Evolutionary conservation across 192 early-diverging fungal genomes (phyloP).

Genomic region (Coemansia sp.): DNA sequence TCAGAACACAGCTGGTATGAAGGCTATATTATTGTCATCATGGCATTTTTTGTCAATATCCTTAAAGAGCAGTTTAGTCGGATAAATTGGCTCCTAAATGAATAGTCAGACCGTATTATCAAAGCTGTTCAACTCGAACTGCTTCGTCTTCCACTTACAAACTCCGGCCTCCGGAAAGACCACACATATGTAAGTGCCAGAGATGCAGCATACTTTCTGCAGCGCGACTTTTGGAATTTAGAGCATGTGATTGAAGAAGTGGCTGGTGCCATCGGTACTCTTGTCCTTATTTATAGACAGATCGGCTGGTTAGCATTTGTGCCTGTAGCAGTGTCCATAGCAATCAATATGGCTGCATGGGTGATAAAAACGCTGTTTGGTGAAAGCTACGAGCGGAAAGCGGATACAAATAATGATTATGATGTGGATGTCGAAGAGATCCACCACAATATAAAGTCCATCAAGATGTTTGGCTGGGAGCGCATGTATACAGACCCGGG

Average conservation of each 20-base stretch:
- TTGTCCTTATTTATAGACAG: constrained; percentile 65
- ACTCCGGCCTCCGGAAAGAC: constrained; percentile 10
- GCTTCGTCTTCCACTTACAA: constrained; percentile 20
- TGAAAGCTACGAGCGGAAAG: neutral
- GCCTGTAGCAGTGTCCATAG: neutral
- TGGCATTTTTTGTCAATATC: neutral
- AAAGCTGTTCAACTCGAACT: constrained; percentile 26
- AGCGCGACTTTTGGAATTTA: neutral
- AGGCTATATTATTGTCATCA: neutral
- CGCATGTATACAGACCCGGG: constrained; percentile 16
- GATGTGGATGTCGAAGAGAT: no score
- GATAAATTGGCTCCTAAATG: neutral
- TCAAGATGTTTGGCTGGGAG: no score
- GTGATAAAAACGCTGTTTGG: neutral
- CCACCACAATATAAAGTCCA: no score
- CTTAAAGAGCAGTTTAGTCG: neutral
- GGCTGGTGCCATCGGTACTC: constrained; percentile 62
- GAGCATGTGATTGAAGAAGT: constrained; percentile 65
- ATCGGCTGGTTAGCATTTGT: constrained; percentile 24
- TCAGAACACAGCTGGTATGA: no score
- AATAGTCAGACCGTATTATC: neutral
- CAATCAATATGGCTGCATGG: neutral
- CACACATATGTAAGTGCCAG: neutral
- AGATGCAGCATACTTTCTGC: neutral
- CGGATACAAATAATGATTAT: constrained; percentile 15